Evolutionary conservation across 768 basidiomycete genomes (phyloP).

Genomic region (Multifurca ochricompacta): DNA sequence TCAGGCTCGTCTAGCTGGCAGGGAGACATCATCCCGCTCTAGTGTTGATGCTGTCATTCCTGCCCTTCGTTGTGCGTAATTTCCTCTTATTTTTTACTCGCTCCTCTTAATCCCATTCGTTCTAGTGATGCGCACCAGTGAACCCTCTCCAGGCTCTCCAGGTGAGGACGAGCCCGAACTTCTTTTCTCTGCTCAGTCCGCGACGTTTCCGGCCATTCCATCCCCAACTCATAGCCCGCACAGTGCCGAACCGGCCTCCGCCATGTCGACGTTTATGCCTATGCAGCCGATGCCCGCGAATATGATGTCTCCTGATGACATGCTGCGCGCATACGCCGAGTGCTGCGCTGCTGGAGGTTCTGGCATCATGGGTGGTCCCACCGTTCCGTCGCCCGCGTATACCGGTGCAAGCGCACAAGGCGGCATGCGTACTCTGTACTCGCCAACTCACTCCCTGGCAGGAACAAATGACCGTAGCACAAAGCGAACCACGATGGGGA

Average conservation of each 20-base stretch:
- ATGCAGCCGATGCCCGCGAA: conserved; percentile 37
- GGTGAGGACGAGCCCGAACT: conserved; percentile 34
- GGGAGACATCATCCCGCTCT: conserved; percentile 29
- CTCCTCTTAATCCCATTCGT: conserved; percentile 8
- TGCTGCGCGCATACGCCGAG: conserved; percentile 67
- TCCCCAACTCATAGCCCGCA: conserved; percentile 29
- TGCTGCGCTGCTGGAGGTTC: conserved; percentile 33
- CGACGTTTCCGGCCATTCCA: conserved; percentile 25
- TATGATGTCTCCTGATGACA: conserved; percentile 59
- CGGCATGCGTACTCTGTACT: conserved; percentile 30
- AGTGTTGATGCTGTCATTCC: conserved; percentile 57
- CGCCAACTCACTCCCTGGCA: conserved; percentile 21
- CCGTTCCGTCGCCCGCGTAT: conserved; percentile 25
- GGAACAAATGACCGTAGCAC: conserved; percentile 4
- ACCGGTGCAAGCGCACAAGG: conserved; percentile 24
- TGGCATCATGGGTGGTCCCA: conserved; percentile 22
- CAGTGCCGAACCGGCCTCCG: conserved; percentile 29
- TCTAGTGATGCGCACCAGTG: conserved; percentile 68
- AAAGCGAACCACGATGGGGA: conserved; percentile 24
- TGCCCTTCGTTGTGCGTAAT: conserved; percentile 53
- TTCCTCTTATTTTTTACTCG: conserved; percentile 1
- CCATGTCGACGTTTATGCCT: conserved; percentile 30
- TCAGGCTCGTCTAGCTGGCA: conserved; percentile 39
- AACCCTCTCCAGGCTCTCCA: conserved; percentile 1
- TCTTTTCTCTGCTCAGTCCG: conserved; percentile 32